phyloP scores from a whole-genome alignment of 2,329 filamentous ascomycete genomes.

The Salinomyces thailandicus region DNA sequence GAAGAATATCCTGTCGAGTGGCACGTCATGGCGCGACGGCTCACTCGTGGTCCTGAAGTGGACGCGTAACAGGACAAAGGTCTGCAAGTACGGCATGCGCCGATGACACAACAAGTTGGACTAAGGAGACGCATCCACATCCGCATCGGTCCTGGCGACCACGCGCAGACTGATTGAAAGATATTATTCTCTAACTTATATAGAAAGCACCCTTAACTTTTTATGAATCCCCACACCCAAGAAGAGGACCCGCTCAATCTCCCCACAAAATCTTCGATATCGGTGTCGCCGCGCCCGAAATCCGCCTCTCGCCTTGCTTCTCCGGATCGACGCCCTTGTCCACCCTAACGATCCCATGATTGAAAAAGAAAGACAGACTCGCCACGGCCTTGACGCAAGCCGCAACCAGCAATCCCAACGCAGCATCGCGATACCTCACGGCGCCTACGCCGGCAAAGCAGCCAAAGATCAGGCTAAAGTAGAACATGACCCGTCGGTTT shows the following conservation, averaged over 20 bases:
- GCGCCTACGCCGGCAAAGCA: slow-evolving; percentile 41
- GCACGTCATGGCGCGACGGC: too few relatives aligned
- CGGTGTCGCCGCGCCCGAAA: slow-evolving; percentile 7
- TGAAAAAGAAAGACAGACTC: slow-evolving; percentile 14
- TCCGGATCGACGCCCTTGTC: slow-evolving; percentile 5
- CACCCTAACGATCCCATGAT: slow-evolving; percentile 10
- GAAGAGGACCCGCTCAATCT: slow-evolving; percentile 7
- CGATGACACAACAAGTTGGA: too few relatives aligned
- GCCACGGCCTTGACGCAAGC: slow-evolving; percentile 11
- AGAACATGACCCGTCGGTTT: slow-evolving; percentile 42
- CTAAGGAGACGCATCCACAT: too few relatives aligned
- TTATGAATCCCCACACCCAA: too few relatives aligned
- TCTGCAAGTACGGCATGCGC: too few relatives aligned
- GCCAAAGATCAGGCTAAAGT: slow-evolving; percentile 39
- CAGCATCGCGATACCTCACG: slow-evolving; percentile 25
- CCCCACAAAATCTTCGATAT: slow-evolving; percentile 11
- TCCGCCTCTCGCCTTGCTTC: slow-evolving; percentile 1
- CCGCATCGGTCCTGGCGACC: too few relatives aligned
- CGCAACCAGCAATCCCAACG: slow-evolving; percentile 11
- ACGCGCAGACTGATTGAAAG: too few relatives aligned
- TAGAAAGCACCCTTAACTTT: too few relatives aligned
- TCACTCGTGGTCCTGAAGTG: too few relatives aligned
- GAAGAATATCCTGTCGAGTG: neutral
- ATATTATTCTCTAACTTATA: too few relatives aligned
- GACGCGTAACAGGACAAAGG: too few relatives aligned